Evolutionary conservation across 2,329 filamentous ascomycete genomes (phyloP).

Genomic region (Apiospora aurea): DNA sequence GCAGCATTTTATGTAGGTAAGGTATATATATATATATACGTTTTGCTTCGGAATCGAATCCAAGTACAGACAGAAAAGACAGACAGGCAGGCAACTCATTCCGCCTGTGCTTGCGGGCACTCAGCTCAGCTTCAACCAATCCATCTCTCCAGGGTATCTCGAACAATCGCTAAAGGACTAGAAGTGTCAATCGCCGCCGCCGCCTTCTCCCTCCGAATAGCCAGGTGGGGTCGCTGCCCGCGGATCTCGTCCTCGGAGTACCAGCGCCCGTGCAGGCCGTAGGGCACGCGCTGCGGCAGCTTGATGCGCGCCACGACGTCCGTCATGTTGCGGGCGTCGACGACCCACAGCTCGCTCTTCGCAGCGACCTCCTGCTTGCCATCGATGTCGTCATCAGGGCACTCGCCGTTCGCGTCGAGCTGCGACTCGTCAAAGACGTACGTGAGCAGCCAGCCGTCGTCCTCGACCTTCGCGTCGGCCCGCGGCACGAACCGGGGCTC

Average conservation of each 20-base stretch:
- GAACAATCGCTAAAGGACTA: slow-evolving; percentile 35
- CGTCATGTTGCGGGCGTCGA: slow-evolving; percentile 69
- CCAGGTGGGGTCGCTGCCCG: slow-evolving; percentile 49
- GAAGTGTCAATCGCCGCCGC: slow-evolving; percentile 35
- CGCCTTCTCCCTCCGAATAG: slow-evolving; percentile 31
- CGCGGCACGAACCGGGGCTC: slow-evolving; percentile 71
- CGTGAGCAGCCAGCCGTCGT: slow-evolving; percentile 72
- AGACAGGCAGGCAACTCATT: not conserved
- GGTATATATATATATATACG: not conserved
- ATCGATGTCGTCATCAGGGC: slow-evolving; percentile 38
- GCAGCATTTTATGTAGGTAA: not conserved
- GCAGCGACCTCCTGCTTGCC: slow-evolving; percentile 36
- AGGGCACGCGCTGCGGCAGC: slow-evolving; percentile 72
- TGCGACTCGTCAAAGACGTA: slow-evolving; percentile 76
- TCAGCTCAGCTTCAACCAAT: slow-evolving; percentile 33
- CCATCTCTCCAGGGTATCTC: slow-evolving; percentile 35
- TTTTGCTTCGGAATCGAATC: not conserved
- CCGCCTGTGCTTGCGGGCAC: not conserved
- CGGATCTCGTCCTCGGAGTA: slow-evolving; percentile 61
- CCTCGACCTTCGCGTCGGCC: slow-evolving; percentile 53
- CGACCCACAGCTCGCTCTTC: slow-evolving; percentile 70
- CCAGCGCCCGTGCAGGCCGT: slow-evolving; percentile 72
- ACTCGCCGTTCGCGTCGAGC: slow-evolving; percentile 58
- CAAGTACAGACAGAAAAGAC: not conserved
- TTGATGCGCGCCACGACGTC: slow-evolving; percentile 64